Evolutionary conservation across 768 basidiomycete species (phyloP), one percentile per base, ranked within the genome.

Genomic region (Clavulina sp.): DNA sequence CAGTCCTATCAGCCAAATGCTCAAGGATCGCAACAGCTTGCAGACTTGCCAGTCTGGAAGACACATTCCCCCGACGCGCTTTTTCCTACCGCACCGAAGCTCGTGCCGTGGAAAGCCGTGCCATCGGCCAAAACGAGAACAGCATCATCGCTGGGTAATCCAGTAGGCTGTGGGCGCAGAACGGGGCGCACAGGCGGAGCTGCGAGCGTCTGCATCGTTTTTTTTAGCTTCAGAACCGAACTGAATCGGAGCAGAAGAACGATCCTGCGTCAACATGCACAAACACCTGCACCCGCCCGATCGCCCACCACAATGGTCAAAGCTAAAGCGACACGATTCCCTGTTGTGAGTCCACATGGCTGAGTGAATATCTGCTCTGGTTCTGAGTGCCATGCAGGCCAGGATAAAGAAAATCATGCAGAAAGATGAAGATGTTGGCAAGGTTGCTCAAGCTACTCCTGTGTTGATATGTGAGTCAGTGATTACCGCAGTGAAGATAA

Each of bases 321-420:
- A 66, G 87, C 87, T 65, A 89, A 87, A 64, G 77, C 83, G 53
- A 88, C 87, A 6, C 85, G 87, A 59, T 92, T 92, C 60, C 87
- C 88, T 5, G 85, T 89, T 54, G 87, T 88, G 65, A 65, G 84
- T 66, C 49, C 50, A 24, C 30, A 43, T 23, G 36, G 21, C 31
- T 32, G 46, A 24, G 3, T 43, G 7, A 52, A 21, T 13, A 16
- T 33, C 29, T 9, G 7, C 31, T 53, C n/a, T 23, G 23, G 29
- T 49, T 49, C 23, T 49, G 29, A 7, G 9, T 9, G 43, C n/a
- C n/a, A 49, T 16, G 13, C 49, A 93, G 91, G 92, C 93, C 3
- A 81, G 93, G 41, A 97, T 97, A 70, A 97, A 96, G 74, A 86
- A 88, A 70, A 95, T 96, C 52, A 97, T 97, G 87, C 93, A 97